Percentiles rank a stretch among this genome's conserved stretches.
Evolutionary conservation across 257 asterid genomes (phyloP).

Genomic region (Solanum ossicruentum): DNA sequence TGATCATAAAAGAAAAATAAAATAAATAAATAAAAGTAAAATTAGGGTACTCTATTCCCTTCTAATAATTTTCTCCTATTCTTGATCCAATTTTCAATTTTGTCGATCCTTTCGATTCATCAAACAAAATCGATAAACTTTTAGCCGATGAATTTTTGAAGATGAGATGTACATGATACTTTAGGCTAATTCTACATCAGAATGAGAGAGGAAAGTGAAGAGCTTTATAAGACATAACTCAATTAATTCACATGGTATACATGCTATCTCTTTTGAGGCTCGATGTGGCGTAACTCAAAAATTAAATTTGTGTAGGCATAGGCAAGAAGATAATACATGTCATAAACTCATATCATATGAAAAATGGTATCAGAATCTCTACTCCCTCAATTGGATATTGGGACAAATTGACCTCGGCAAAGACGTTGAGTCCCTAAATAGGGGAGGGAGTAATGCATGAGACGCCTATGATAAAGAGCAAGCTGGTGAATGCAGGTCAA

Average conservation of each 20-base stretch:
- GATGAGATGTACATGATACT: not conserved
- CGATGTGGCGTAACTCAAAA: not conserved
- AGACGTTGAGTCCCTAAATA: not conserved
- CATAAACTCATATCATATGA: not conserved
- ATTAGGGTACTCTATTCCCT: not conserved
- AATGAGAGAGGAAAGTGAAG: not conserved
- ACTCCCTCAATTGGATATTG: not conserved
- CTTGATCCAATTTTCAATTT: too few species aligned
- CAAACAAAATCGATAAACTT: not conserved
- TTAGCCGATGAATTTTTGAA: not conserved
- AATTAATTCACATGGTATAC: not conserved
- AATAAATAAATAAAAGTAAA: not conserved
- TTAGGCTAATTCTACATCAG: not conserved
- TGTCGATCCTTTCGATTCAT: not conserved
- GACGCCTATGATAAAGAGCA: not conserved
- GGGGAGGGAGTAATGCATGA: not conserved
- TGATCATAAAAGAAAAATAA: not conserved
- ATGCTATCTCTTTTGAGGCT: not conserved
- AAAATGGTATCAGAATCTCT: not conserved
- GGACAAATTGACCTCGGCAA: not conserved
- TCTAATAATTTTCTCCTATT: too few species aligned
- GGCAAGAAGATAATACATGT: not conserved
- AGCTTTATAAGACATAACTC: not conserved
- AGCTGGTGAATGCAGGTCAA: not conserved
- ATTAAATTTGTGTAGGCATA: not conserved